Percentiles rank a stretch among this genome's conserved stretches.
phyloP scores from a whole-genome alignment of 2,329 filamentous ascomycete genomes.

The Cladosporium velox region DNA sequence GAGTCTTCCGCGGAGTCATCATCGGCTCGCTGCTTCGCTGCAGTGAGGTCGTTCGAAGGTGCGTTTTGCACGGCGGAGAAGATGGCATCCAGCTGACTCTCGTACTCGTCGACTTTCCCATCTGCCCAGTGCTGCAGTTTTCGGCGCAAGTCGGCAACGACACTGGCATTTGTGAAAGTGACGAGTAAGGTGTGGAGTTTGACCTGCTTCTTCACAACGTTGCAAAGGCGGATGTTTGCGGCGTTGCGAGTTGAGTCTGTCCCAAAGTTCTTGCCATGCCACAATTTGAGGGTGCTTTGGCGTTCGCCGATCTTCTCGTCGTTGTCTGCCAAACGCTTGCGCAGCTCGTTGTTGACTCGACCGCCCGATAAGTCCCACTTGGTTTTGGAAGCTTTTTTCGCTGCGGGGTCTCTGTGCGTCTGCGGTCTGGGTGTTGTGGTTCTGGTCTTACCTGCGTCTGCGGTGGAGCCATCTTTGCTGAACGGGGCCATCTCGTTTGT shows the following conservation, averaged over 20 bases:
- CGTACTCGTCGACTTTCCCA: neutral
- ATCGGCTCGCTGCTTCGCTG: neutral
- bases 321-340: neutral
- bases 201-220: neutral
- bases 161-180: neutral
- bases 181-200: neutral
- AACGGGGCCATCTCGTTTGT: neutral
- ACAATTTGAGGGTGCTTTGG: neutral
- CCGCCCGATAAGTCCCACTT: neutral
- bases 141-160: neutral
- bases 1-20: neutral
- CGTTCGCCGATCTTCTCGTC: neutral
- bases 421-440: neutral
- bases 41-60: neutral
- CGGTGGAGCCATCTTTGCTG: neutral
- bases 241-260: neutral
- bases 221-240: neutral
- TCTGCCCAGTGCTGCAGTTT: neutral
- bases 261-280: neutral
- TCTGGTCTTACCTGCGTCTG: neutral
- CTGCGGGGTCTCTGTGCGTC: neutral
- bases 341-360: neutral
- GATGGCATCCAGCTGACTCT: neutral
- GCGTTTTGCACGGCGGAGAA: neutral
- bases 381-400: neutral